Evolutionary conservation across 331 rosid genomes (phyloP), one percentile per base, ranked within the genome.

Genomic region (Malus hybrid): DNA sequence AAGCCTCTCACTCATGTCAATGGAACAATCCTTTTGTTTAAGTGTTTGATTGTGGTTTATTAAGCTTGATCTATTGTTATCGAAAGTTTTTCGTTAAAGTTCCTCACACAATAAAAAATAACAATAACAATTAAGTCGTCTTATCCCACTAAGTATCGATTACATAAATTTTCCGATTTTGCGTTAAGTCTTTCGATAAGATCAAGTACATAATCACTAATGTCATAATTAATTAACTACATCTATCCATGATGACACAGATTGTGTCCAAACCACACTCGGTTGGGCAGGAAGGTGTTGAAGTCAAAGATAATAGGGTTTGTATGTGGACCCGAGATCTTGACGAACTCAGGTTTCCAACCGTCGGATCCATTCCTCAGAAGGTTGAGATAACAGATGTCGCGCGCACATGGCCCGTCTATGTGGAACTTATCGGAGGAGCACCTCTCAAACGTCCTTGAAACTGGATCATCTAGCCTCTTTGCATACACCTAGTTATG

Each of bases 261-360:
- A 80, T 93, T 69, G 76, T 88, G 86, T 1, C 98, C 98, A 22
- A 70, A 93, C 98, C 98, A 93, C 1, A 75, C 76, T 65, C 70
- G 86, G 24, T 18, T 50, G 4, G 97, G 97, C 36, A 91, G 72
- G 65, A 79, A 71, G 3, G 79, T 67, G 81, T 85, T 64, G 74
- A 84, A 91, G 77, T 44, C 7, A 65, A 91, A 89, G 6, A 91
- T 75, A 69, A 89, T 77, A 9, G 91, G 73, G 15, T 72, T 77
- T 19, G 90, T 32, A 70, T 85, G 13, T 48, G 67, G 72, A 32
- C 90, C 86, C 52, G 48, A 80, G 82, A 91, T 86, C 77, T 80
- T 84, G 80, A 91, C 95, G 6, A 19, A 89, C 31, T 76, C 86
- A 9, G 97, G 97, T 18, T 73, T 68, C 97, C 97, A 91, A 16